Evolutionary conservation across 257 asterid genomes (phyloP), one percentile per base, ranked within the genome.

Genomic region (Nicotiana attenuata): DNA sequence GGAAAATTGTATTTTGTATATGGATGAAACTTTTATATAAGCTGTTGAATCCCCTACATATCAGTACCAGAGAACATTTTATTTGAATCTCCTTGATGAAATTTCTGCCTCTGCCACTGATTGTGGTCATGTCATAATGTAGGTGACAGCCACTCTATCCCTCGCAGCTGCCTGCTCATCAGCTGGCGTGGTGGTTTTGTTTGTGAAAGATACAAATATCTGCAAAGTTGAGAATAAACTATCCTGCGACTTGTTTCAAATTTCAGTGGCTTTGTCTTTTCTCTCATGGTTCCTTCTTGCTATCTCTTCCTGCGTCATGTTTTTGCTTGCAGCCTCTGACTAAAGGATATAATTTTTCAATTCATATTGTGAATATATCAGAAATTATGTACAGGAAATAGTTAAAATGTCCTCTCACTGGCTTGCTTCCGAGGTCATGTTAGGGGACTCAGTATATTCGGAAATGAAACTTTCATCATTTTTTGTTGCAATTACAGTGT

Each of bases 111-210:
- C 13, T 41, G 50, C 50, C 13, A 41, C 50, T 41, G 50, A 41
- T 41, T 41, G 11, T 41, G 50, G 13, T 41, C 13, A 3, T 41
- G 13, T 65, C 75, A 24, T 59, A 68, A 76, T 87, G 89, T 91
- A 95, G 98, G 98, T 93, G 77, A 95, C 97, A 3, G 89, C 97
- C 10, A 90, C 93, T 76, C 90, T 95, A 66, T 92, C 98, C 28
- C 95, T 95, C 16, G 98, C 97, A 52, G 98, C 97, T 56, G 96
- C 97, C 28, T 87, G 95, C 87, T 93, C 98, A n/a, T 95, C 98
- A 28, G 96, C 95, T 14, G 98, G 98, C 15, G 98, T 95, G 69
- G 82, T 87, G 76, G 89, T 93, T 65, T 94, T 95, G 59, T 91
- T 90, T 76, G 84, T 86, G 55, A 89, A 81, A 82, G 98, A 95